phyloP scores from a whole-genome alignment of 1,284 basidiomycete genomes.

The Cryptococcus amylolentus region DNA sequence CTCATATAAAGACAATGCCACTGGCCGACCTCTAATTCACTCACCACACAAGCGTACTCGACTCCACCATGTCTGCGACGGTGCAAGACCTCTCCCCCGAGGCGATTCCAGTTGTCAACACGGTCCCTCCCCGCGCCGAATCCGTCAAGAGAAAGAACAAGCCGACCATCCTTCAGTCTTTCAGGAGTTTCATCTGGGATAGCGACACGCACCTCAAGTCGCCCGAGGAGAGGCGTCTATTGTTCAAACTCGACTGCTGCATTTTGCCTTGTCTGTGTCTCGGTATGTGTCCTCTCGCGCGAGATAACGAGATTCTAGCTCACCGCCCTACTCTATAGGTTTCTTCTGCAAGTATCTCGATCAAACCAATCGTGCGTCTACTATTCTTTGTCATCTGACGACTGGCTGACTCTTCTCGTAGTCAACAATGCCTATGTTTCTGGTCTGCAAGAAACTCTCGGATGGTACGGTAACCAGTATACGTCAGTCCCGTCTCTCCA shows the following conservation, averaged over 20 bases:
- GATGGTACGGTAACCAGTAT: constrained; percentile 9
- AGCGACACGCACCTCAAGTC: constrained; percentile 10
- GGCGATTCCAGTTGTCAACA: no score
- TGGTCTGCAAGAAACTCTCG: constrained; percentile 7
- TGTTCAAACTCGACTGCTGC: constrained; percentile 8
- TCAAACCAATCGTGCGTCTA: constrained; percentile 1
- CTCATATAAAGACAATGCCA: no score
- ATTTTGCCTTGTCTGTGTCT: constrained; percentile 10
- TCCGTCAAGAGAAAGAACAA: no score
- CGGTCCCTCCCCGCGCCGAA: no score
- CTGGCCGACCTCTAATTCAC: no score
- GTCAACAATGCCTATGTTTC: constrained; percentile 8
- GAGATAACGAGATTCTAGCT: neutral
- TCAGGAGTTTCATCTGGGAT: constrained; percentile 11
- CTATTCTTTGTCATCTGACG: no score
- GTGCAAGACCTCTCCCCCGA: no score
- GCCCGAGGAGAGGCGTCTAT: constrained; percentile 3
- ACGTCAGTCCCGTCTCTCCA: neutral
- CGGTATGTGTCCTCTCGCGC: neutral
- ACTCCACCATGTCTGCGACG: no score
- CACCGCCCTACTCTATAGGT: neutral
- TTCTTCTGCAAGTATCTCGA: constrained; percentile 12
- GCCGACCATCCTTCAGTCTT: no score
- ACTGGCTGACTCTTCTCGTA: no score
- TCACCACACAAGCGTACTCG: no score